phyloP scores from a whole-genome alignment of 768 basidiomycete genomes.

The Amanita subjunquillea region DNA sequence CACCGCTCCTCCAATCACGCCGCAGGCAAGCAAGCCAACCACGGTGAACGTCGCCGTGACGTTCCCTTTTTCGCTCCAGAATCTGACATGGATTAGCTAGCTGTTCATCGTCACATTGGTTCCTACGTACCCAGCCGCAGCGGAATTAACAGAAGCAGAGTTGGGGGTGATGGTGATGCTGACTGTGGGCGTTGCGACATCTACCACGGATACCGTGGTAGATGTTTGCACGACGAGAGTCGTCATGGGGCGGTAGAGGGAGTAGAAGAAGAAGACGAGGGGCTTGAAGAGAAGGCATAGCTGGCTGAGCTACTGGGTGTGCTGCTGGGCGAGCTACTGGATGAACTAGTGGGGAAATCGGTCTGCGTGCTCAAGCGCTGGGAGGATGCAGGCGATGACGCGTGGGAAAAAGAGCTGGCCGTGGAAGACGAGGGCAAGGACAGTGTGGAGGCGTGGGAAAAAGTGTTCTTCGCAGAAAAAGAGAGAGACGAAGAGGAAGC shows the following conservation, averaged over 20 bases:
- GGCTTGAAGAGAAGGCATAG: neutral
- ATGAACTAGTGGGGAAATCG: neutral
- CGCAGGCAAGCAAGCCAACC: constrained; percentile 18
- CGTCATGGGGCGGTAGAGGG: neutral
- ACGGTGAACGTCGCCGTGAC: constrained; percentile 25
- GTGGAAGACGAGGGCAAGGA: neutral
- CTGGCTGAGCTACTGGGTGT: neutral
- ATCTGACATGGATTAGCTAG: constrained; percentile 15
- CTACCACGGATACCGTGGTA: neutral
- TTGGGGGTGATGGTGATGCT: neutral
- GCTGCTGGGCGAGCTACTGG: no score
- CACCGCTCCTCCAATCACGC: constrained; percentile 13
- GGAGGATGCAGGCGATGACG: no score
- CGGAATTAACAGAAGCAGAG: neutral
- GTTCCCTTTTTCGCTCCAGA: constrained; percentile 26
- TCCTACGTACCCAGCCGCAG: constrained; percentile 10
- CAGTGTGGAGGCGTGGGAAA: neutral
- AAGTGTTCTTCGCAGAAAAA: neutral
- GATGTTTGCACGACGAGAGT: neutral
- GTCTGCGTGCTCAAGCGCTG: neutral
- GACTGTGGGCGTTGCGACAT: neutral
- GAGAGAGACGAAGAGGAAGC: neutral
- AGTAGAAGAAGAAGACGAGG: neutral
- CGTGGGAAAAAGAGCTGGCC: no score
- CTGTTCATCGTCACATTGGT: neutral